These are phyloP conservation scores for Lentinula raphanica DNA, from an alignment of 768 basidiomycete species.

Conservation along the genomic window DNA sequence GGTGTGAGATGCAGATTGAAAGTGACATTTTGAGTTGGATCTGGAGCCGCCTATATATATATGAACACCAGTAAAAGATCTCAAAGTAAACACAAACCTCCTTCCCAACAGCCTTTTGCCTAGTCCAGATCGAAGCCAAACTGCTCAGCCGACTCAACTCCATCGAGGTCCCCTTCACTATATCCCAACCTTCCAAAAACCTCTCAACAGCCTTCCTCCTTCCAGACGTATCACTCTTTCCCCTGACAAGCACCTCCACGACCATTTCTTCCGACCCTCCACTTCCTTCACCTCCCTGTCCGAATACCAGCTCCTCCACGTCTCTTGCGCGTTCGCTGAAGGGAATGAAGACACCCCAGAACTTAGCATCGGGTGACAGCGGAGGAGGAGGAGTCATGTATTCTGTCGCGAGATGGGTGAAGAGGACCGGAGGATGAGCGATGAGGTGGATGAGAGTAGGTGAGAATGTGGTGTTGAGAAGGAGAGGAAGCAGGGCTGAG, in stretches of 20 bases:
- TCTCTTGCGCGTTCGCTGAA: slow-evolving; percentile 58
- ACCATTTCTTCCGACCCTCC: slow-evolving; percentile 47
- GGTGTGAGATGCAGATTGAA: slow-evolving; percentile 87
- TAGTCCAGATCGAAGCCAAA: slow-evolving; percentile 44
- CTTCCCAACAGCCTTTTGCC: slow-evolving; percentile 27
- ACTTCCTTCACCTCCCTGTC: slow-evolving; percentile 45
- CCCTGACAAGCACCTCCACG: slow-evolving; percentile 56
- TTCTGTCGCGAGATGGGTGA: slow-evolving; percentile 61
- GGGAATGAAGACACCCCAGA: slow-evolving; percentile 76
- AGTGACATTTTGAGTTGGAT: slow-evolving; percentile 66
- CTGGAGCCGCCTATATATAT: slow-evolving; percentile 31
- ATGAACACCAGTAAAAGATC: too few relatives aligned
- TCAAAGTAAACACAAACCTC: slow-evolving; percentile 19
- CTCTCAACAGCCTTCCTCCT: slow-evolving; percentile 55
- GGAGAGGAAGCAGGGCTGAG: slow-evolving; percentile 45
- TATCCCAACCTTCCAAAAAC: slow-evolving; percentile 60
- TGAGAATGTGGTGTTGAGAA: slow-evolving; percentile 62
- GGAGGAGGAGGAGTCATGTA: slow-evolving; percentile 74
- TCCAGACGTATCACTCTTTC: slow-evolving; percentile 30
- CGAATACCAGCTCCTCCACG: slow-evolving; percentile 56
- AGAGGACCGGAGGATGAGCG: slow-evolving; percentile 65
- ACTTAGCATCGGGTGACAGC: slow-evolving; percentile 55
- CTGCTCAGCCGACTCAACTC: slow-evolving; percentile 46
- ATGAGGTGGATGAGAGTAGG: slow-evolving; percentile 57
- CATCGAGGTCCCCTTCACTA: slow-evolving; percentile 29